Base-by-base conservation (phyloP, 345 rosid genomes). In the Corchorus capsularis region DNA sequence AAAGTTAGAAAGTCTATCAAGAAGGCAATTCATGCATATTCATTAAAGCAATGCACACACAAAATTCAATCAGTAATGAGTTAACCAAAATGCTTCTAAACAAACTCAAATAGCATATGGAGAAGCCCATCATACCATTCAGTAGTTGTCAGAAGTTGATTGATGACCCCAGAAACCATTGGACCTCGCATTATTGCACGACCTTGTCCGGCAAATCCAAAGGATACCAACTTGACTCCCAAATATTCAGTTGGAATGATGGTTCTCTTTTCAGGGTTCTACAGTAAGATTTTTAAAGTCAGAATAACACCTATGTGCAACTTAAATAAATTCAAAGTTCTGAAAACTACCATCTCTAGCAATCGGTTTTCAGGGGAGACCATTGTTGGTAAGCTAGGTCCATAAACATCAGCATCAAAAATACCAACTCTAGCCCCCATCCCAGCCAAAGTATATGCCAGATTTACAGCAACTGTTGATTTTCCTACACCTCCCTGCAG, bases 401-500 rank as follows among this genome's bases (percentile, higher is more conserved):
- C 99, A 76, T 94, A 93, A 73, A 94, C 94, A 84, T 94, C 99
- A 65, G 97, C 99, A 62, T 94, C 98, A 72, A 94, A 94, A 83
- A 94, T 90, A 52, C 97, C 99, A 75, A 95, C 99, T 82, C 98
- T 85, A 52, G 98, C 97, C 66, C 99, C 99, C 98, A 94, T 94
- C 74, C 91, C 97, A 79, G 97, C 94, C 79, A 93, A 85, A 76
- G 95, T 91, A 77, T 90, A 94, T 12, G 95, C 97, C 84, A 94
- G 98, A 77, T 94, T 94, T 76, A 94, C 97, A 41, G 98, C 98
- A 77, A 93, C 87, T 54, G 98, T 94, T 57, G 98, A 94, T 86
- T 94, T 94, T 27, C 98, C 98, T 50, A 94, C 98, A 65, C 98
- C 98, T 82, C 98, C 97, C 98, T 94, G 94, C 82, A 91, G 81